These are phyloP conservation scores for Tetraselmis striata DNA, from an alignment of 139 green algal genomes.

Conservation along the genomic window DNA sequence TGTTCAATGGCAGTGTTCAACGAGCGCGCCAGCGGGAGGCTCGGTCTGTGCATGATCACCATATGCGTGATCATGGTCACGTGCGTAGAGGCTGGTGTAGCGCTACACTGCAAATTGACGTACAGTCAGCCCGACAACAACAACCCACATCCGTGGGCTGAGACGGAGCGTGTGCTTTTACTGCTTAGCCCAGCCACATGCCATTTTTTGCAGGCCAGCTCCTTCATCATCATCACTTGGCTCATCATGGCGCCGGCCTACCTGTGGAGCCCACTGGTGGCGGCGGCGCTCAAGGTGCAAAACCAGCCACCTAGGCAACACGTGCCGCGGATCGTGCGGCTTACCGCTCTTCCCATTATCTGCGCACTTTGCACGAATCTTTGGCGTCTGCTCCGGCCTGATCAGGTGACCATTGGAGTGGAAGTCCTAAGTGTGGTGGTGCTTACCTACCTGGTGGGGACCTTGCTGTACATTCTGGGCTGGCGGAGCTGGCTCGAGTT, in stretches of 20 bases:
- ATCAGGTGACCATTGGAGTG: not conserved
- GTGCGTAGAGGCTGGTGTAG: too few relatives aligned
- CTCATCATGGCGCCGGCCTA: not conserved
- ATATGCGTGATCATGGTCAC: too few relatives aligned
- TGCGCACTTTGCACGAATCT: too few relatives aligned
- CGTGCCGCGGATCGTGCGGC: not conserved
- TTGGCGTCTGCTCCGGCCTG: too few relatives aligned
- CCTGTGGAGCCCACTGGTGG: not conserved
- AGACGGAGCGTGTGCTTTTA: too few relatives aligned
- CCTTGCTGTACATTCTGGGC: not conserved
- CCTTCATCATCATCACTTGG: not conserved
- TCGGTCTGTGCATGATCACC: not conserved
- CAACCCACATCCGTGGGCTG: too few relatives aligned
- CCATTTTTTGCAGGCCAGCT: not conserved
- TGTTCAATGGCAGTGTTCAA: not conserved
- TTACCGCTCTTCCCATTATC: not conserved
- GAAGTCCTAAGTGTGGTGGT: not conserved
- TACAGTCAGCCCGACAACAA: too few relatives aligned
- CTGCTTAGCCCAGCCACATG: not conserved
- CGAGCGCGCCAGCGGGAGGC: not conserved
- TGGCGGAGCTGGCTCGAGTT: not conserved
- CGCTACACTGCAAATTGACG: too few relatives aligned
- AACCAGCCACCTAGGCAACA: not conserved
- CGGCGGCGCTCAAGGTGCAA: not conserved
- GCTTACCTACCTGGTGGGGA: not conserved